phyloP scores from a whole-genome alignment of 176 grass and related monocot genomes.

The Avena eriantha region DNA sequence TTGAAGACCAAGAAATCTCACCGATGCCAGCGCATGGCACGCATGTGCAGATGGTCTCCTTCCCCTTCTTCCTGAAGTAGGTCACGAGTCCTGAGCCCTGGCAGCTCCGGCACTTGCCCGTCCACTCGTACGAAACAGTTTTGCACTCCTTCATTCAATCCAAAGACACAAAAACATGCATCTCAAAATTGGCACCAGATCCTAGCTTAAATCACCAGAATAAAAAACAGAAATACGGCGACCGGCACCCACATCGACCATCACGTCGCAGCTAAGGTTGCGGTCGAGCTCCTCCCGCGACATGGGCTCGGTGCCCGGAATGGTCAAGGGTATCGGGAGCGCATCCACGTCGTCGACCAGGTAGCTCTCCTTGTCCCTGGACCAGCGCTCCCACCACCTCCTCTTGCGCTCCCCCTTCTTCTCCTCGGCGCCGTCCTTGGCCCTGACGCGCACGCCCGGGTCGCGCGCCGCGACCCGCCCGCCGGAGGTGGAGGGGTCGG shows the following conservation, averaged over 20 bases:
- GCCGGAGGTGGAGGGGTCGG: constrained; percentile 45
- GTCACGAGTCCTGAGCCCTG: constrained; percentile 92
- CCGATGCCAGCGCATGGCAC: constrained; percentile 89
- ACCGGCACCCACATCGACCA: constrained; percentile 60
- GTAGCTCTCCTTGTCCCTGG: constrained; percentile 91
- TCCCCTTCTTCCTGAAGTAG: constrained; percentile 90
- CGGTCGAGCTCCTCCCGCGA: constrained; percentile 84
- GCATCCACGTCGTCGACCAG: constrained; percentile 73
- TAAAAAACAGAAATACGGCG: neutral
- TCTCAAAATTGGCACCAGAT: neutral
- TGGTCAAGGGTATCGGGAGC: constrained; percentile 84
- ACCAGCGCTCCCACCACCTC: constrained; percentile 92
- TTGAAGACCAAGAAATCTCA: constrained; percentile 41
- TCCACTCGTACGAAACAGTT: constrained; percentile 88
- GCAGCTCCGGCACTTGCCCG: constrained; percentile 93
- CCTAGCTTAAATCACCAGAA: neutral
- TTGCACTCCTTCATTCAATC: constrained; percentile 79
- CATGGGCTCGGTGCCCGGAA: constrained; percentile 66
- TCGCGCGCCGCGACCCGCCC: constrained; percentile 63
- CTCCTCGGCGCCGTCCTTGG: constrained; percentile 64
- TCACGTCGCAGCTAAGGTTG: constrained; percentile 75
- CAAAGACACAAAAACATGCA: constrained; percentile 35
- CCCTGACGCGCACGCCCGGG: constrained; percentile 75
- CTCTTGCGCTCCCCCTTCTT: constrained; percentile 40
- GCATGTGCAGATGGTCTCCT: constrained; percentile 93